Evolutionary conservation across 2,329 filamentous ascomycete genomes (phyloP), one percentile per base, ranked within the genome.

Genomic region (Aspergillus jensenii): DNA sequence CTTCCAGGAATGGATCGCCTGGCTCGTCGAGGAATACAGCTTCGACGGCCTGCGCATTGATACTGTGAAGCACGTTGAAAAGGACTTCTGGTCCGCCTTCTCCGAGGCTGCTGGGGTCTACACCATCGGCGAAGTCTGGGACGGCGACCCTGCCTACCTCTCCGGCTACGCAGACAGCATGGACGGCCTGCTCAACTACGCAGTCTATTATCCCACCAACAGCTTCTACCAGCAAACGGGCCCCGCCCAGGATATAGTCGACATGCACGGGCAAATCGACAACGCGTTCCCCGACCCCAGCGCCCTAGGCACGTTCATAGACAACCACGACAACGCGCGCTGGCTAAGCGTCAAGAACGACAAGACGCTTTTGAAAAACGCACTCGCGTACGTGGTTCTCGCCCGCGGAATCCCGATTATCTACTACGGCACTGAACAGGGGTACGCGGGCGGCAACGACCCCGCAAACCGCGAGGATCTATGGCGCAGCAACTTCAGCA

Each of bases 381-480:
- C 82, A 1, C 77, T 88, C 40, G 79, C 84, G 0, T 88, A 84
- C 65, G 80, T 82, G 9, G 80, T 89, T 46, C 77, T 89, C 5
- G 64, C 72, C 0, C 72, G 87, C 51, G 86, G 87, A 2, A 84
- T 89, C 51, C 86, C 86, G 1, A 85, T 88, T 51, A 64, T 89
- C 51, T 89, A 89, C 70, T 81, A 87, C 56, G 87, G 87, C n/a
- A 84, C 86, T 56, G 87, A 89, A 69, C 86, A 89, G 67, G 83
- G 82, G 56, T 87, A 81, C 66, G 69, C 74, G 2, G 81, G 82
- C 27, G 81, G 78, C 15, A 76, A 70, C 40, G 72, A 71, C 51
- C 83, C 83, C 6, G 75, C 77, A 0, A 78, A 77, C 46, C 81
- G 84, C n/a, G 84, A 87, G 67, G 82, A 84, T 6, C 74, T 83